These are phyloP conservation scores for Osmanthus fragrans DNA, from an alignment of 257 asterid genomes.

Conservation along the genomic window DNA sequence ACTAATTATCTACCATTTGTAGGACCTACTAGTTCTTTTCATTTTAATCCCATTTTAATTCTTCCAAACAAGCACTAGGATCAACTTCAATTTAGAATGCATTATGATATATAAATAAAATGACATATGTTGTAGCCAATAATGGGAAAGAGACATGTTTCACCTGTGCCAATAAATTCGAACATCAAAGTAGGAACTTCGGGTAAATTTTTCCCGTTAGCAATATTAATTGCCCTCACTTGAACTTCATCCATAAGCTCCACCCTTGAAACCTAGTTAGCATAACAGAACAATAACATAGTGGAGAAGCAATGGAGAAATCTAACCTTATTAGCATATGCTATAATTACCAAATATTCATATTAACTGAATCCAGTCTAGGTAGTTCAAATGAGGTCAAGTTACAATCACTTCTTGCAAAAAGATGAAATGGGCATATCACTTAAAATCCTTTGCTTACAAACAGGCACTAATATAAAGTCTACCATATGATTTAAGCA, in stretches of 20 bases:
- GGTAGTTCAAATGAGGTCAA: neutral
- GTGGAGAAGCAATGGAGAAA: constrained; percentile 7
- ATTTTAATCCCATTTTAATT: too few species aligned
- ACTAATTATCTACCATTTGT: too few species aligned
- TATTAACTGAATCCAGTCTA: constrained; percentile 11
- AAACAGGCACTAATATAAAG: neutral
- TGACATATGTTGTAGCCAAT: neutral
- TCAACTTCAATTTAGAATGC: neutral
- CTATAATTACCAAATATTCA: neutral
- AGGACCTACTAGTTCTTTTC: too few species aligned
- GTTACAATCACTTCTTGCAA: neutral
- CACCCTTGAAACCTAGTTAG: constrained; percentile 80
- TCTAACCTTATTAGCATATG: constrained; percentile 1
- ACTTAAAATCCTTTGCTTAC: neutral
- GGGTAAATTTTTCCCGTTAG: constrained; percentile 83
- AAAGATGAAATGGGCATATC: constrained; percentile 7
- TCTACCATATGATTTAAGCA: constrained; percentile 1
- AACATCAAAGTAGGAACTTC: constrained; percentile 97
- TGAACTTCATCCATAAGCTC: constrained; percentile 98
- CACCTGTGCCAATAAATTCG: constrained; percentile 98
- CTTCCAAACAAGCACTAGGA: neutral
- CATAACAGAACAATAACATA: constrained; percentile 10
- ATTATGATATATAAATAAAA: neutral
- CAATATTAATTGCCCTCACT: constrained; percentile 83
- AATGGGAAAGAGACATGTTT: constrained; percentile 15